phyloP scores from a whole-genome alignment of 805 yeast genomes.

The Metschnikowia similis region DNA sequence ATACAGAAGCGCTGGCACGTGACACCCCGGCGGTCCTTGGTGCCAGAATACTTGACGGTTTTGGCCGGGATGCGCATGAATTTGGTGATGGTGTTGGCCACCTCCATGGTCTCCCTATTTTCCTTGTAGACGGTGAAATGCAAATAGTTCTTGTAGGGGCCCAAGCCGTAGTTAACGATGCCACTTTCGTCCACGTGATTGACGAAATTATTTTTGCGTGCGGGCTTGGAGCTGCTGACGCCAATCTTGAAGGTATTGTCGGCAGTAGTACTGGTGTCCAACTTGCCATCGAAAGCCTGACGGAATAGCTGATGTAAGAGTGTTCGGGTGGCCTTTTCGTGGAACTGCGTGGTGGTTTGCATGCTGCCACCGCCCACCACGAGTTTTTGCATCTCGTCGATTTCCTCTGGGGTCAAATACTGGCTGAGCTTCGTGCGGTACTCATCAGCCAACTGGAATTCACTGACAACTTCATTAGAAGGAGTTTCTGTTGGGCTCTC shows the following conservation, averaged over 20 bases:
- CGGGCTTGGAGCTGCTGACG: slow-evolving; percentile 37
- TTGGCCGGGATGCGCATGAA: slow-evolving; percentile 72
- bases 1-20: slow-evolving; percentile 82
- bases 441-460: slow-evolving; percentile 44
- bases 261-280: slow-evolving; percentile 77
- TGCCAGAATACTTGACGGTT: slow-evolving; percentile 80
- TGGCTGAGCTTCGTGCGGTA: slow-evolving; percentile 46
- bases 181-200: slow-evolving; percentile 46
- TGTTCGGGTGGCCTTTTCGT: slow-evolving; percentile 72
- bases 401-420: slow-evolving; percentile 57
- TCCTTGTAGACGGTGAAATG: slow-evolving; percentile 86
- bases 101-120: slow-evolving; percentile 97
- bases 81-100: slow-evolving; percentile 68
- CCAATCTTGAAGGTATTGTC: slow-evolving; percentile 63
- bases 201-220: slow-evolving; percentile 37
- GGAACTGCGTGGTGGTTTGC: slow-evolving; percentile 53
- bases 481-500: not conserved
- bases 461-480: slow-evolving; percentile 14
- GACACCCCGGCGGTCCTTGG: slow-evolving; percentile 94
- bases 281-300: slow-evolving; percentile 62
- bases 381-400: slow-evolving; percentile 51
- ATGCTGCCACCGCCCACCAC: slow-evolving; percentile 51
- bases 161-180: slow-evolving; percentile 66
- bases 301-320: slow-evolving; percentile 73
- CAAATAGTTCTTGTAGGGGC: slow-evolving; percentile 62